These are phyloP conservation scores for Venturia nashicola DNA, from an alignment of 2,329 filamentous ascomycete genomes.

Conservation along the genomic window DNA sequence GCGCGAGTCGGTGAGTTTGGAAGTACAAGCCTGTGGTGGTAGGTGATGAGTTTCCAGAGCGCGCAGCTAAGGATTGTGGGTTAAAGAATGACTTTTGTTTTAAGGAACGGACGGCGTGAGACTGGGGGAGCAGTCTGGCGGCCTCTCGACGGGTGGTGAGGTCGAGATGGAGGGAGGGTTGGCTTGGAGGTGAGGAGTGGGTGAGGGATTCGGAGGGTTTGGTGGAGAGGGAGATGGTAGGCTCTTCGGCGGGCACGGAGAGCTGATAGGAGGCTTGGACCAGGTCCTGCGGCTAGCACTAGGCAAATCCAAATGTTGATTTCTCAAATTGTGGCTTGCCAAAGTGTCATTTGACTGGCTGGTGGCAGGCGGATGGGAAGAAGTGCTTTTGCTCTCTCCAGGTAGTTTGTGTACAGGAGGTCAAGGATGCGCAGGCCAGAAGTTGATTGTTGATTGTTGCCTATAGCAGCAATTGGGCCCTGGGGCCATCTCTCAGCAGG, in stretches of 20 bases:
- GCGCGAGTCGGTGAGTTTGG: constrained; percentile 1
- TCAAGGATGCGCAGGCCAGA: too few species aligned
- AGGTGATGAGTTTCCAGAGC: neutral
- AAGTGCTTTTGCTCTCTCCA: too few species aligned
- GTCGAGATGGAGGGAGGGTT: neutral
- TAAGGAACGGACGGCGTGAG: constrained; percentile 1
- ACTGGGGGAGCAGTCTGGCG: neutral
- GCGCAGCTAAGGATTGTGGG: neutral
- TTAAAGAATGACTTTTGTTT: neutral
- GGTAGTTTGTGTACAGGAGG: too few species aligned
- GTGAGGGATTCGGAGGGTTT: neutral
- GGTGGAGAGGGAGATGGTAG: neutral
- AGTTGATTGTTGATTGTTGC: neutral
- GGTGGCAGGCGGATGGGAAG: neutral
- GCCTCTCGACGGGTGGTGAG: neutral
- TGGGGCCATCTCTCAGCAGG: too few species aligned
- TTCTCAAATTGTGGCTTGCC: neutral
- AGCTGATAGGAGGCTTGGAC: neutral
- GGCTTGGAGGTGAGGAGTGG: neutral
- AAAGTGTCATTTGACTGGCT: neutral
- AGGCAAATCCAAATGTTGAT: neutral
- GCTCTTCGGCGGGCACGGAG: neutral
- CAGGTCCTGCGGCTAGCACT: neutral
- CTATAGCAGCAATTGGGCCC: too few species aligned
- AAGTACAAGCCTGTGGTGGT: constrained; percentile 1